Base-by-base conservation (phyloP, 345 rosid genomes). In the Camelina sativa region DNA sequence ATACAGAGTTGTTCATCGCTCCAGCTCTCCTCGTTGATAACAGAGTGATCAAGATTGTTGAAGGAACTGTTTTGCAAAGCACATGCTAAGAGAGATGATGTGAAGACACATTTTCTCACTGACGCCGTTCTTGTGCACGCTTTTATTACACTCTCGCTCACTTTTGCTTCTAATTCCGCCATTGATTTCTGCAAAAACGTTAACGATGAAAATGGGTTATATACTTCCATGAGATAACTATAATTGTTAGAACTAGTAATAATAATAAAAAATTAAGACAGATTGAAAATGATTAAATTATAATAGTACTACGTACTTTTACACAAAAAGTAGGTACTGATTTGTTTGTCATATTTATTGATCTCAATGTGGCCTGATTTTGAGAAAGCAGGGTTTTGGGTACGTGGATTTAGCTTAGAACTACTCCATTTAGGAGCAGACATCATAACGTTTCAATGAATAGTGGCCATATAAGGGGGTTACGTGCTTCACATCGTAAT, bases 111-210 rank as follows among this genome's bases (percentile, higher is more conserved):
- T 38, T 84, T 86, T 65, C 89, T 88, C 4, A 91, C 89, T 4
- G 96, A 87, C 11, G 83, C 69, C 62, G 96, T 85, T 82, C 86
- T 84, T 60, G 85, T 83, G 63, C 98, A 94, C 15, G 97, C 98
- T 84, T 82, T 84, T 28, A 91, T 82, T 51, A 94, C 97, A 71
- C 72, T 87, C 79, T 94, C 90, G 13, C 84, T 75, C 13, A 83
- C 91, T 77, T 81, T 87, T 59, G 84, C 95, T 80, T 94, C 82
- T 71, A 80, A 16, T 41, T 79, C 69, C 3, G 82, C 79, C 82
- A 79, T 74, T 47, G 82, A 65, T 65, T 79, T 79, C 82, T 79
- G 37, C 25, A 52, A 37, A 37, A 52, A 65, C n/a, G 32, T 37
- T 0, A 71, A 46, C 54, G 64, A 19, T 35, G 62, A 50, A 38